Conservation (phyloP, 805 yeast species). For the Ogataea dorogensis region DNA sequence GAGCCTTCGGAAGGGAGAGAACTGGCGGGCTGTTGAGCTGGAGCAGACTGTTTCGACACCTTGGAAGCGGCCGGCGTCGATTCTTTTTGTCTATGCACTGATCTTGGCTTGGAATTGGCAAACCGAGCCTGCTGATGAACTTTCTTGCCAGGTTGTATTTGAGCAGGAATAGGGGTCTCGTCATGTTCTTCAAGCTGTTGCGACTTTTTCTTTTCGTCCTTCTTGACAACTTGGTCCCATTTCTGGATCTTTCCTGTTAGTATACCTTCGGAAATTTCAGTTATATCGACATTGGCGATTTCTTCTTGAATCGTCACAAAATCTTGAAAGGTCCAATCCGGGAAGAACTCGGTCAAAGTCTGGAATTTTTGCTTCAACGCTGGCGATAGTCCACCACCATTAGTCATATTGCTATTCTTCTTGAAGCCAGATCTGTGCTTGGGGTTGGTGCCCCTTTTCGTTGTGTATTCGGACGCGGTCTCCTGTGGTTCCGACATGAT, state of each 20-base stretch:
- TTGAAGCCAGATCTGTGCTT: conserved; percentile 47
- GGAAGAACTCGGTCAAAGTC: conserved; percentile 80
- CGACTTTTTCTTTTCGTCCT: conserved; percentile 50
- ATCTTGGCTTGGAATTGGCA: conserved; percentile 17
- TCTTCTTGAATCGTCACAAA: conserved; percentile 73
- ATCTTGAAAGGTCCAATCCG: conserved; percentile 92
- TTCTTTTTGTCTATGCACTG: conserved; percentile 17
- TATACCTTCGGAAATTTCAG: conserved; percentile 79
- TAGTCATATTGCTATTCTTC: conserved; percentile 35
- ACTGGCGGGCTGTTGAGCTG: conserved; percentile 18
- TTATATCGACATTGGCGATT: conserved; percentile 62
- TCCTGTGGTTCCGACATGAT: conserved; percentile 34
- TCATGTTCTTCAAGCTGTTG: conserved; percentile 24
- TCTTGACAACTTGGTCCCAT: conserved; percentile 91
- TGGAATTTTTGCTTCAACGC: conserved; percentile 41
- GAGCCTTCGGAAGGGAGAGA: conserved; percentile 24
- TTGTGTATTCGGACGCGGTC: conserved; percentile 19
- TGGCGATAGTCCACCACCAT: conserved; percentile 13
- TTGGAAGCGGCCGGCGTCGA: conserved; percentile 9
- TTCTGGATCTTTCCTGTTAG: conserved; percentile 85
- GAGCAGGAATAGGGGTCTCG: conserved; percentile 9
- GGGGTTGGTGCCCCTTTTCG: conserved; percentile 24
- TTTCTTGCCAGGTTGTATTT: conserved; percentile 17
- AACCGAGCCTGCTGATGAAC: conserved; percentile 16
- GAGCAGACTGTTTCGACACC: conserved; percentile 10